Evolutionary conservation across 352 stramenopile genomes (phyloP), one percentile per base, ranked within the genome.

Genomic region (Hyaloperonospora brassicae): DNA sequence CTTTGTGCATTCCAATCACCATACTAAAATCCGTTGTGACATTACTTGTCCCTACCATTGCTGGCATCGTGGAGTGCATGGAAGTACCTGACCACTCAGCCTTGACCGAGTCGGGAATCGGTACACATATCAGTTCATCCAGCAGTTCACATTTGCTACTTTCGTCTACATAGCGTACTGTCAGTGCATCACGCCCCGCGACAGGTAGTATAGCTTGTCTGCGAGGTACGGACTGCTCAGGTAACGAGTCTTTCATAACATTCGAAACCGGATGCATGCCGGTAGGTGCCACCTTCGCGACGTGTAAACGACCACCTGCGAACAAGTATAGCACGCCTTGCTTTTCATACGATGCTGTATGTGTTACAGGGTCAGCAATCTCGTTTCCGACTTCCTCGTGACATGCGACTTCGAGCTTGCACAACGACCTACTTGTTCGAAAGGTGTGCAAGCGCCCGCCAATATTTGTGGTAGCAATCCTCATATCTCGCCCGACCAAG

Each of bases 21-120:
- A 84, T 73, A 27, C 60, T 86, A 35, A 72, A 89, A 59, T 89
- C 79, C 31, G 82, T 87, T 1, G 59, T 59, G n/a, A 34, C 27
- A 9, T 34, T 8, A 34, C 27, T 34, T 34, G 31, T 50, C 5
- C 21, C 59, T 47, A 57, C 60, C 47, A 52, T 68, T 21, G 58
- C 45, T 66, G 43, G 39, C 41, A 53, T 46, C 2, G 39, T 38
- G 31, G 79, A 80, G 22, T 69, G 66, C 38, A 59, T 76, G 13
- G 52, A 52, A 22, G 60, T 68, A 11, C 68, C 64, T 1, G 66
- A 76, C 79, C 79, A 89, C 9, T 77, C 52, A 5, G 72, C 64
- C 45, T 84, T 86, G 23, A 76, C 61, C 21, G 71, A 76, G 24
- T 79, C 73, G 0, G 73, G 68, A 30, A 81, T 69, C 8, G 47